Base-by-base conservation (phyloP, 2,329 filamentous ascomycete genomes). In the Epichloe gansuensis region DNA sequence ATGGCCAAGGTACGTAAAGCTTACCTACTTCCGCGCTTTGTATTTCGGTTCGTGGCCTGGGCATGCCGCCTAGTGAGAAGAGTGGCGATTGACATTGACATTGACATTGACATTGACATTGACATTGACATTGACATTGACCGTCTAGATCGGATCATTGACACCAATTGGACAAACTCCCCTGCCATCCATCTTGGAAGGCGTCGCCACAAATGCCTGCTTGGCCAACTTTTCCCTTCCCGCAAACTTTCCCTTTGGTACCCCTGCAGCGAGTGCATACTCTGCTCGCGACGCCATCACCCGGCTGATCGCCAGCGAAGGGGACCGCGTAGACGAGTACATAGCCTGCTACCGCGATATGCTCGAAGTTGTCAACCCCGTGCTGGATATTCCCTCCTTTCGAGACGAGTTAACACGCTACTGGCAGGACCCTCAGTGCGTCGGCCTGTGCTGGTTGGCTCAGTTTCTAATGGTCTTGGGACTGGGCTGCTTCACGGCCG, bases 191-290 rank as follows among this genome's bases (percentile, higher is more conserved):
- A 63, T 64, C 11, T 60, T 67, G 12, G 60, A 66, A 43, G 59
- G 62, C 23, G 60, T 67, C 4, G 65, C 62, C 23, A 66, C 64
- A 13, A 66, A 66, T 51, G 65, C 64, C 3, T 68, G 65, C 39
- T 57, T 68, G 31, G 61, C 65, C 47, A 66, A 64, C 54, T 66
- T 68, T 47, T 62, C 61, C 11, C 55, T 68, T 5, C 66, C 66
- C 0, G 64, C 63, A 7, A 68, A 68, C 55, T 68, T 67, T 44
- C 66, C 66, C n/a, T 68, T 68, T 55, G 66, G 66, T 6, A 68
- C 65, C 0, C 65, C 64, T 5, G 64, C 62, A 1, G 63, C 66
- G 0, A 58, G 57, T 11, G 67, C 66, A 51, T 68, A 67, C 55
- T 62, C 57, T 49, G 49, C 64, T 0, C 59, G 64, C 12, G 64